Conservation (phyloP, 768 basidiomycete species). For the Plicaturopsis crispa region DNA sequence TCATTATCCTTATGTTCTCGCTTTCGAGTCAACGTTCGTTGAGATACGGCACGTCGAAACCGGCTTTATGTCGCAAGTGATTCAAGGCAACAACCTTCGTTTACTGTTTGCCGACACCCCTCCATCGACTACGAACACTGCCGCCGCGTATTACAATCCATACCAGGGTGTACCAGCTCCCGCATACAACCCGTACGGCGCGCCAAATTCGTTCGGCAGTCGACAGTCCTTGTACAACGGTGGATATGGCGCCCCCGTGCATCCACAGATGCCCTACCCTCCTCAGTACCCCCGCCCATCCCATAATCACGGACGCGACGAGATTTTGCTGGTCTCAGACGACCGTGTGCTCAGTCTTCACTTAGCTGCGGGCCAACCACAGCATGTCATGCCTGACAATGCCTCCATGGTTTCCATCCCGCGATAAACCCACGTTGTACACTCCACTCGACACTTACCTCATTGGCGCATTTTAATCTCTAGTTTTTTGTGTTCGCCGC, state of each 20-base stretch:
- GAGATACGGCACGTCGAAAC: constrained; percentile 96
- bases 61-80: constrained; percentile 87
- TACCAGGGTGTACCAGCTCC: constrained; percentile 20
- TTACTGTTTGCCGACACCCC: constrained; percentile 92
- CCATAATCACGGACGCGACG: constrained; percentile 57
- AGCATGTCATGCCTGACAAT: constrained; percentile 34
- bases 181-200: constrained; percentile 25
- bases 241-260: constrained; percentile 9
- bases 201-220: constrained; percentile 13
- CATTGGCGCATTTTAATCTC: too few relatives aligned
- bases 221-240: constrained; percentile 15
- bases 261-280: constrained; percentile 28
- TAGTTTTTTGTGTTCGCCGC: too few relatives aligned
- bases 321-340: constrained; percentile 87
- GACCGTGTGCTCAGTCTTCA: constrained; percentile 75
- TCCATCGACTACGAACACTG: constrained; percentile 67
- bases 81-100: constrained; percentile 85
- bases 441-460: too few relatives aligned
- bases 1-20: constrained; percentile 93
- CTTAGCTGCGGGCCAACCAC: constrained; percentile 32
- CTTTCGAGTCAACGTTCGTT: constrained; percentile 94
- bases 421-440: constrained; percentile 19
- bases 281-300: constrained; percentile 34
- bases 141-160: constrained; percentile 26
- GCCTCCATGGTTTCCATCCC: constrained; percentile 35